A percentile compares a stretch with the other conserved stretches of the same genome.
Conservation (phyloP, 139 green algal species). For the Chlorella sorokiniana region DNA sequence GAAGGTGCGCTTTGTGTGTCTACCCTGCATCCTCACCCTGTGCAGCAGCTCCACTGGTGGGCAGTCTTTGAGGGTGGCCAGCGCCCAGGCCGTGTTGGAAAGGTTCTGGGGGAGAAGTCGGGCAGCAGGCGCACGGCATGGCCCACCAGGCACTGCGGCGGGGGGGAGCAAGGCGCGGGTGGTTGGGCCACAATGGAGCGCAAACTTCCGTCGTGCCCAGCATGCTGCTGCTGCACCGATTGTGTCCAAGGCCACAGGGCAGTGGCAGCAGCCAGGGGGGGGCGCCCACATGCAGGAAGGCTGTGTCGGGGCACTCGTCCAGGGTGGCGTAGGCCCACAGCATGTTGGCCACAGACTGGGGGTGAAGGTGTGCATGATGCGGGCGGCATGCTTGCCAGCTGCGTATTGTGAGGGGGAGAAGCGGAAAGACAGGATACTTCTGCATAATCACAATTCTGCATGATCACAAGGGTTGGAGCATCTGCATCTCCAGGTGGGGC, state of each 20-base stretch:
- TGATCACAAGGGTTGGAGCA: too few species aligned
- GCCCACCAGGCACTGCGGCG: constrained; percentile 7
- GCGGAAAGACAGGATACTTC: not conserved
- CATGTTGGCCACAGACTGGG: constrained; percentile 57
- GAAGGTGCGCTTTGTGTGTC: too few species aligned
- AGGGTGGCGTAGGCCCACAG: constrained; percentile 50
- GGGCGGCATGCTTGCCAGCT: constrained; percentile 28
- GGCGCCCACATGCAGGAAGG: constrained; percentile 32
- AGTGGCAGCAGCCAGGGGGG: not conserved
- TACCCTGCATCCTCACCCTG: constrained; percentile 1
- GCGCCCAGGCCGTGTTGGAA: constrained; percentile 53
- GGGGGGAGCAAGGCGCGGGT: not conserved
- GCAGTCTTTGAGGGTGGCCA: constrained; percentile 48
- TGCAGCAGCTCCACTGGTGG: constrained; percentile 1
- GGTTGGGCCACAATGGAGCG: not conserved
- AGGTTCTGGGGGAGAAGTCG: constrained; percentile 56
- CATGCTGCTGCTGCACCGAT: not conserved
- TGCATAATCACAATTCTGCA: too few species aligned
- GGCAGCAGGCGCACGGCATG: constrained; percentile 13
- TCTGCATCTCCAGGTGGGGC: too few species aligned
- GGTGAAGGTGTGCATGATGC: constrained; percentile 39
- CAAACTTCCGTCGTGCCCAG: not conserved
- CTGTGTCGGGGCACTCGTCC: constrained; percentile 6
- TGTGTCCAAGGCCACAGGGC: not conserved
- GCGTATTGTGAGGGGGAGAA: not conserved